Evolutionary conservation across 129 eudicot genomes (phyloP).

Genomic region (Daucus carota): DH1_v3.0 NC_030381.2:41823501-41824000

Average conservation of each 20-base stretch:
- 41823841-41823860: no score
- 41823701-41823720: constrained; percentile 96
- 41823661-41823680: constrained; percentile 96
- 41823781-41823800: constrained; percentile 95
- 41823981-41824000: constrained; percentile 87
- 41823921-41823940: constrained; percentile 62
- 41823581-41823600: constrained; percentile 95
- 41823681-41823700: constrained; percentile 86
- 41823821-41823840: no score
- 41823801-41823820: constrained; percentile 11
- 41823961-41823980: constrained; percentile 78
- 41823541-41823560: constrained; percentile 86
- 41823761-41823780: constrained; percentile 94
- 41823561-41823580: constrained; percentile 85
- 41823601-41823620: constrained; percentile 93
- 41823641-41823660: constrained; percentile 98
- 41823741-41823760: constrained; percentile 97
- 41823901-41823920: neutral
- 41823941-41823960: constrained; percentile 95
- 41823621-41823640: constrained; percentile 92
- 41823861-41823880: no score
- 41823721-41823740: constrained; percentile 97
- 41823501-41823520: neutral
- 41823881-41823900: no score
- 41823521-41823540: constrained; percentile 20